Evolutionary conservation across 768 basidiomycete genomes (phyloP).

Genomic region (Crepidotus variabilis): DNA sequence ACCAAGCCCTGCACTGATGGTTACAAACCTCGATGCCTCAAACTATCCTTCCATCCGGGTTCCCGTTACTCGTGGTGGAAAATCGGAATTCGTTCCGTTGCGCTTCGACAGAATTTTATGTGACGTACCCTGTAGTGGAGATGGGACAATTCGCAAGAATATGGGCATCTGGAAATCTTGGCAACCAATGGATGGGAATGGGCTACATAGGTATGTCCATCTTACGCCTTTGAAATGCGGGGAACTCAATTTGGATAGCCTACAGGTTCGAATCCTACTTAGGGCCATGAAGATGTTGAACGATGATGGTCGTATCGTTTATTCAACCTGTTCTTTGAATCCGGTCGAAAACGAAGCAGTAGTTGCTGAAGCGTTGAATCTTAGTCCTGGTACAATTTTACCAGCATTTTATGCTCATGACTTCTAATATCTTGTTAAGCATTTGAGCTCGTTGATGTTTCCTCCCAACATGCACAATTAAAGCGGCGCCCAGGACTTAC

Average conservation of each 20-base stretch:
- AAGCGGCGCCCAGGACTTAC: constrained; percentile 72
- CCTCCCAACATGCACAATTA: constrained; percentile 66
- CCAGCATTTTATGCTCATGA: not conserved
- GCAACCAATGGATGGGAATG: constrained; percentile 86
- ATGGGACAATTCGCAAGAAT: constrained; percentile 95
- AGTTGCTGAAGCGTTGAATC: constrained; percentile 75
- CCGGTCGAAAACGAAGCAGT: constrained; percentile 98
- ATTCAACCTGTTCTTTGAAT: constrained; percentile 97
- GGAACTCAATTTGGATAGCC: constrained; percentile 36
- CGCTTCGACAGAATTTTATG: constrained; percentile 92
- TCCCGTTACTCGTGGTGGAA: constrained; percentile 28
- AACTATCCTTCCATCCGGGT: constrained; percentile 71
- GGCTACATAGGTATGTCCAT: constrained; percentile 69
- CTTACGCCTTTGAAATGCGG: not conserved
- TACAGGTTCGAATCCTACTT: constrained; percentile 89
- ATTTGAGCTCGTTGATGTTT: constrained; percentile 79
- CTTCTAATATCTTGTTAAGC: constrained; percentile 31
- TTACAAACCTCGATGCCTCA: constrained; percentile 94
- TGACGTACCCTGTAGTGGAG: constrained; percentile 97
- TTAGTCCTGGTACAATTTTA: constrained; percentile 53
- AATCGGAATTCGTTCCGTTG: constrained; percentile 44
- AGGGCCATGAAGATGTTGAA: constrained; percentile 91
- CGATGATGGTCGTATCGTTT: constrained; percentile 84
- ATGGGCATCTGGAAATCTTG: constrained; percentile 92
- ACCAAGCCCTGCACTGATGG: constrained; percentile 87